phyloP scores from a whole-genome alignment of 352 stramenopile species.

The Globisporangium paddicum region DNA sequence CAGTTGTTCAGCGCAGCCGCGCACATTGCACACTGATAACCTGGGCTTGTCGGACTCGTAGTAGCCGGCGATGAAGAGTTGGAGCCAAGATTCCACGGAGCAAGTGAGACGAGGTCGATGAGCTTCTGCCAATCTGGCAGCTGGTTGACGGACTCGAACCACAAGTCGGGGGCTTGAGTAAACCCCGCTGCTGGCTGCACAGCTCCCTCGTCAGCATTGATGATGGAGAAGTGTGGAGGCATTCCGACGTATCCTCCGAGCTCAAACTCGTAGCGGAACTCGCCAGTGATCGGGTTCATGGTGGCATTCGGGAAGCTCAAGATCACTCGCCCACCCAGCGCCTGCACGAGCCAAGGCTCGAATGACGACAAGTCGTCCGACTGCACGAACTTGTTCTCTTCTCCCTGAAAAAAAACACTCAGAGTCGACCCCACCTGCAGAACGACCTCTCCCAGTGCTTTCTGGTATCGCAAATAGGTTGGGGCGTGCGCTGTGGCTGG shows the following conservation, averaged over 20 bases:
- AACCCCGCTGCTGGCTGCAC: not conserved
- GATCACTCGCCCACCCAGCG: not conserved
- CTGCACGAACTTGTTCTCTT: not conserved
- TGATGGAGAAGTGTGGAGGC: not conserved
- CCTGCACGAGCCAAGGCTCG: not conserved
- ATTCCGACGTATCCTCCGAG: not conserved
- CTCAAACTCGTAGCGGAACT: not conserved
- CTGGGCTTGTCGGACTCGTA: not conserved
- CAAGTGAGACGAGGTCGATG: not conserved
- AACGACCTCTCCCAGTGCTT: not conserved
- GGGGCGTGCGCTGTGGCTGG: not conserved
- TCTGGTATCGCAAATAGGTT: not conserved
- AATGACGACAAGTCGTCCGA: not conserved
- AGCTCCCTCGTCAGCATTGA: not conserved
- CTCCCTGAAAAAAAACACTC: not conserved
- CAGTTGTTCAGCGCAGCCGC: not conserved
- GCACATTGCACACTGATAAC: not conserved
- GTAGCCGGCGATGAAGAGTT: too few species aligned
- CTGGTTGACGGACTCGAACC: slow-evolving; percentile 4
- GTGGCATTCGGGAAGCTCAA: not conserved
- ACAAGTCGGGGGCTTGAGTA: not conserved
- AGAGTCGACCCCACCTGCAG: not conserved
- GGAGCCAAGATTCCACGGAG: not conserved
- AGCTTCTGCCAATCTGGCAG: slow-evolving; percentile 1
- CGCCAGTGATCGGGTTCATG: not conserved